These are phyloP conservation scores for Cicer bijugum DNA, from an alignment of 306 rosid genomes.

Conservation along the genomic window DNA sequence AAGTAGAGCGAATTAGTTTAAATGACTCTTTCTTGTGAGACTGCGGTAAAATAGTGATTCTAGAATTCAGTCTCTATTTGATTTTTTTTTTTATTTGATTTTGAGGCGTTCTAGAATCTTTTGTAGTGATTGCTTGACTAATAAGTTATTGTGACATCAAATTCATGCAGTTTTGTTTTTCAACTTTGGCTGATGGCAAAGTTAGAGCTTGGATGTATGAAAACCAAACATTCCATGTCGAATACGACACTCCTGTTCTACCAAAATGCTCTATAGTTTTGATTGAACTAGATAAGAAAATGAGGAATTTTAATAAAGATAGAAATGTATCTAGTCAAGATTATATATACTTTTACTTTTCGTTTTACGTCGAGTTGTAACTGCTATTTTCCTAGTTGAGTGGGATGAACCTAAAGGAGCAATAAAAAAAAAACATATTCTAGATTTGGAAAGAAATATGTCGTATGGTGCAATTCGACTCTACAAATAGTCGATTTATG, in stretches of 20 bases:
- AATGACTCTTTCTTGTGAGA: too few relatives aligned
- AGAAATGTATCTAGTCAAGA: not conserved
- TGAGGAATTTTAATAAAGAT: not conserved
- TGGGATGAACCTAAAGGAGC: slow-evolving; percentile 79
- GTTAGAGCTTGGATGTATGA: slow-evolving; percentile 79
- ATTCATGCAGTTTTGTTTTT: slow-evolving; percentile 67
- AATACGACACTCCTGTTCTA: slow-evolving; percentile 68
- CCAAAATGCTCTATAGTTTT: slow-evolving; percentile 65
- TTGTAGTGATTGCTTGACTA: slow-evolving; percentile 1
- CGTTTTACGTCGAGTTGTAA: not conserved
- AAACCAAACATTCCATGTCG: slow-evolving; percentile 61
- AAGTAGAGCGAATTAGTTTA: too few relatives aligned
- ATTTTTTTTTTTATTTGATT: not conserved
- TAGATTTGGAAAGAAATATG: too few relatives aligned
- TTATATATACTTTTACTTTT: not conserved
- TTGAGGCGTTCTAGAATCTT: slow-evolving; percentile 15
- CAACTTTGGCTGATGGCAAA: slow-evolving; percentile 80
- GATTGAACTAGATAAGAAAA: slow-evolving; percentile 74
- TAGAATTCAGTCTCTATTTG: too few relatives aligned
- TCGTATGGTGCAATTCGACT: slow-evolving; percentile 36
- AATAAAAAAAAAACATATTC: too few relatives aligned
- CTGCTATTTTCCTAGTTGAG: slow-evolving; percentile 62
- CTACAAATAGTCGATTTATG: slow-evolving; percentile 67
- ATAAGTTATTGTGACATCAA: slow-evolving; percentile 17
- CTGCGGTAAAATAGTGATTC: too few relatives aligned